Conservation (phyloP, 2,329 filamentous ascomycete species). For the Alternaria tenuissima region DNA sequence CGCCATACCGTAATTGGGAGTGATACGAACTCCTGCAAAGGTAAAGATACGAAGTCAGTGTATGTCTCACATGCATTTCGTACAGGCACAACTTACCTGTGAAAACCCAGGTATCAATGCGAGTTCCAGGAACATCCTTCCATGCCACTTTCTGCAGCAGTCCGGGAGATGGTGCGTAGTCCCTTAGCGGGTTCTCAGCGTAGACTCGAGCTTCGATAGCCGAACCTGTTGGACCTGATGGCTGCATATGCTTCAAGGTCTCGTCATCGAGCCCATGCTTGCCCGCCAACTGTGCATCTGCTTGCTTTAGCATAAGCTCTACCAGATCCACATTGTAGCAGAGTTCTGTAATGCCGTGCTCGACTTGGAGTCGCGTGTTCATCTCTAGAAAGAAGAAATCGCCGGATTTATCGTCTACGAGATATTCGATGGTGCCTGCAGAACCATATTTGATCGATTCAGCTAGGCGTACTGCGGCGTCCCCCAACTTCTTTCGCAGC, state of each 20-base stretch:
- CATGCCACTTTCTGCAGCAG: conserved; percentile 65
- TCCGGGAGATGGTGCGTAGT: conserved; percentile 68
- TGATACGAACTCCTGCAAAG: conserved; percentile 53
- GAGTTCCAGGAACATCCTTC: conserved; percentile 57
- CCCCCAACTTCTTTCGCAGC: conserved; percentile 69
- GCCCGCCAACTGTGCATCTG: conserved; percentile 59
- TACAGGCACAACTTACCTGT: conserved; percentile 53
- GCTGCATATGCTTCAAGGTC: conserved; percentile 55
- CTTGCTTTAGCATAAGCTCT: conserved; percentile 64
- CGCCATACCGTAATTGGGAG: conserved; percentile 61
- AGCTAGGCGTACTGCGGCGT: conserved; percentile 74
- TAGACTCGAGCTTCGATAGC: conserved; percentile 65
- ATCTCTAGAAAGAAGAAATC: conserved; percentile 75
- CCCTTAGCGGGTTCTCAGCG: conserved; percentile 66
- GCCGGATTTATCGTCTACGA: conserved; percentile 82
- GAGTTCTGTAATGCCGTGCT: conserved; percentile 66
- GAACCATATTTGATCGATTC: conserved; percentile 74
- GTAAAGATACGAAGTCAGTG: background rate
- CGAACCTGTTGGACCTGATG: conserved; percentile 53
- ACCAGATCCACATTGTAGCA: conserved; percentile 65
- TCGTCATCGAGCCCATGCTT: conserved; percentile 55
- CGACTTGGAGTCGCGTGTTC: conserved; percentile 67
- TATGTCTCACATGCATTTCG: background rate
- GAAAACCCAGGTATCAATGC: conserved; percentile 71
- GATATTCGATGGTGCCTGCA: conserved; percentile 89